Conservation (phyloP, 192 early-diverging fungal genomes). For the Coemansia sp. region DNA sequence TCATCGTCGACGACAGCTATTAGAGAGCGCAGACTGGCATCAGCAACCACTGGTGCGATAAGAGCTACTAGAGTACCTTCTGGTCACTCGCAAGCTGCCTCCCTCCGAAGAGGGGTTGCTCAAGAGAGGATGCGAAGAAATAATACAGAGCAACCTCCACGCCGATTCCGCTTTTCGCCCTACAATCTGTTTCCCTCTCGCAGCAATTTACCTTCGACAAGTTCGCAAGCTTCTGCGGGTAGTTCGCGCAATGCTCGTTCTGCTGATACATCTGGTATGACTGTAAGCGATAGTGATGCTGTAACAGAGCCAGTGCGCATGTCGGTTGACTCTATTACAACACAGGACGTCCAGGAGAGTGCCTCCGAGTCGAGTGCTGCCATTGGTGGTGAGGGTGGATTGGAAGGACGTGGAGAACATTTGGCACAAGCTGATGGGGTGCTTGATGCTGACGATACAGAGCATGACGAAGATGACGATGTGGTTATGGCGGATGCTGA, state of each 20-base stretch:
- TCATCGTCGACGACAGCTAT: background rate
- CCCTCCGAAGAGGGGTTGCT: background rate
- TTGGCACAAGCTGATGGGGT: background rate
- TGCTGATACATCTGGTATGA: background rate
- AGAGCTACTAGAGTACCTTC: background rate
- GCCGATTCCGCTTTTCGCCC: constrained; percentile 21
- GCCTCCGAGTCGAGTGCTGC: background rate
- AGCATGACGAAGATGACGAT: background rate
- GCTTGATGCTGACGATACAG: background rate
- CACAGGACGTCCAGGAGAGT: background rate
- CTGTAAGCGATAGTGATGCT: background rate
- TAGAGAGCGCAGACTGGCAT: constrained; percentile 3
- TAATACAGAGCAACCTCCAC: constrained; percentile 1
- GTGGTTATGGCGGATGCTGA: constrained; percentile 3
- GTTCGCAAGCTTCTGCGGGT: background rate
- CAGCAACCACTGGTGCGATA: background rate
- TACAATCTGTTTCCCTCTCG: constrained; percentile 11
- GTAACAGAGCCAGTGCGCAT: background rate
- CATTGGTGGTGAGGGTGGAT: background rate
- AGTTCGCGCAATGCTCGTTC: background rate
- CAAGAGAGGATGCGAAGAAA: constrained; percentile 11
- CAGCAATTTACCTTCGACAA: background rate
- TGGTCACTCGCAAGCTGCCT: background rate
- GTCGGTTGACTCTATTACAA: background rate
- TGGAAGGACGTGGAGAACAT: background rate